These are phyloP conservation scores for Cicer judaicum DNA, from an alignment of 306 rosid genomes.

Conservation along the genomic window DNA sequence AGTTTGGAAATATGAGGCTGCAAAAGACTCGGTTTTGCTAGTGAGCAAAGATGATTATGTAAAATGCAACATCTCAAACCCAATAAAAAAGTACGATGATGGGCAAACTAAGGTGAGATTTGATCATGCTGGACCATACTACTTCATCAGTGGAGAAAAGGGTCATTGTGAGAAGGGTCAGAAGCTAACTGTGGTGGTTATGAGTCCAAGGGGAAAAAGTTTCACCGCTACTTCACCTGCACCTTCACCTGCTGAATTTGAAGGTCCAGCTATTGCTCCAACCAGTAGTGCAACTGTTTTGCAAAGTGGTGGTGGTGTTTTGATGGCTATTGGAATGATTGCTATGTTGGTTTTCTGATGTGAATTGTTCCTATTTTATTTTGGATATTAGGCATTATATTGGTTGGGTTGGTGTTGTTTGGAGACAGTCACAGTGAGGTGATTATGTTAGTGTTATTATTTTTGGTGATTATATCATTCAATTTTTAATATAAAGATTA, in stretches of 20 bases:
- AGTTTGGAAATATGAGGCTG: slow-evolving; percentile 78
- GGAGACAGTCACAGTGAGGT: slow-evolving; percentile 17
- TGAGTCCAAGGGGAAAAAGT: slow-evolving; percentile 51
- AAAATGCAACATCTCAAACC: slow-evolving; percentile 56
- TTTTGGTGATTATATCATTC: slow-evolving; percentile 30
- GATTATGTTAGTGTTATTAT: slow-evolving; percentile 12
- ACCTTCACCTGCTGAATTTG: slow-evolving; percentile 50
- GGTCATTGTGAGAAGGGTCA: slow-evolving; percentile 79
- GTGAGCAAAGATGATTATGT: slow-evolving; percentile 64
- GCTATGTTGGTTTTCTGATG: slow-evolving; percentile 49
- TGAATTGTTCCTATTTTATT: background rate
- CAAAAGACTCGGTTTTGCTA: slow-evolving; percentile 73
- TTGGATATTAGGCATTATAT: background rate
- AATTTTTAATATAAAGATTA: slow-evolving; percentile 13
- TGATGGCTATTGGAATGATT: slow-evolving; percentile 48
- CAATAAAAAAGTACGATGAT: slow-evolving; percentile 58
- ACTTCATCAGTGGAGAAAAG: slow-evolving; percentile 77
- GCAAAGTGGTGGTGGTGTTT: slow-evolving; percentile 48
- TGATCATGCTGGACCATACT: slow-evolving; percentile 63
- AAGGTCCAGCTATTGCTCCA: slow-evolving; percentile 76
- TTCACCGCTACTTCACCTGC: slow-evolving; percentile 52
- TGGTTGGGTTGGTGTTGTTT: background rate
- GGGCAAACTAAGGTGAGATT: slow-evolving; percentile 69
- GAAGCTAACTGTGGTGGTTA: slow-evolving; percentile 68
- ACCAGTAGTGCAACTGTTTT: slow-evolving; percentile 57